Percentiles rank a stretch among this genome's conserved stretches.
phyloP scores from a whole-genome alignment of 108 stramenopile species.

The Thalassiosira profunda region DNA sequence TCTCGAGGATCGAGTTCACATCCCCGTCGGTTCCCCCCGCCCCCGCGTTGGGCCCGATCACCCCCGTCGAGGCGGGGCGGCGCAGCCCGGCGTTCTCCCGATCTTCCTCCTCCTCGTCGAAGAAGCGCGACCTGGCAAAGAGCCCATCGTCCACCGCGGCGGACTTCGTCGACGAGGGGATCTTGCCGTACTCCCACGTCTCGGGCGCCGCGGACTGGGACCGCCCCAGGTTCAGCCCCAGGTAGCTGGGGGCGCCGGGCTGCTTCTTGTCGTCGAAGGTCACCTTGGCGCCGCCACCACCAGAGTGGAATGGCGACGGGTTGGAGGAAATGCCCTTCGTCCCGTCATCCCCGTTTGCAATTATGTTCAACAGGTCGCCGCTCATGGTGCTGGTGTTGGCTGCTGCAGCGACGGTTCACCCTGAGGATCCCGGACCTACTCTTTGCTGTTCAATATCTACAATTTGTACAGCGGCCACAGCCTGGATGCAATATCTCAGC shows the following conservation, averaged over 20 bases:
- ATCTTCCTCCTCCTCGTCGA: constrained; percentile 43
- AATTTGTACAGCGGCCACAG: too few relatives aligned
- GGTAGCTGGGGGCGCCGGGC: constrained; percentile 28
- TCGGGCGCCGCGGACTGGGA: constrained; percentile 62
- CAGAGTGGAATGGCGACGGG: constrained; percentile 4
- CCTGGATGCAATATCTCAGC: too few relatives aligned
- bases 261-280: neutral
- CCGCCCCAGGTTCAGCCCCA: constrained; percentile 55
- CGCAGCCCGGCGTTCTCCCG: constrained; percentile 23
- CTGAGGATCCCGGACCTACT: too few relatives aligned
- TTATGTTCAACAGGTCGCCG: too few relatives aligned
- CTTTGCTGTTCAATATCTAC: too few relatives aligned
- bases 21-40: constrained; percentile 17
- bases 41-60: constrained; percentile 43
- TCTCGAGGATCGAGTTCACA: constrained; percentile 53
- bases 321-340: neutral
- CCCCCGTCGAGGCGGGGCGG: constrained; percentile 73
- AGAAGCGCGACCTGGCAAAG: constrained; percentile 16
- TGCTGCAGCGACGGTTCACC: too few relatives aligned
- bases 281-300: too few relatives aligned
- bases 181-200: constrained; percentile 29
- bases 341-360: too few relatives aligned
- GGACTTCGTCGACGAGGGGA: constrained; percentile 48
- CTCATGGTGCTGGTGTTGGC: too few relatives aligned
- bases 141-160: constrained; percentile 9